Evolutionary conservation across 164 flowering plant genomes (phyloP).

Genomic region (Sextonia rubra): DNA sequence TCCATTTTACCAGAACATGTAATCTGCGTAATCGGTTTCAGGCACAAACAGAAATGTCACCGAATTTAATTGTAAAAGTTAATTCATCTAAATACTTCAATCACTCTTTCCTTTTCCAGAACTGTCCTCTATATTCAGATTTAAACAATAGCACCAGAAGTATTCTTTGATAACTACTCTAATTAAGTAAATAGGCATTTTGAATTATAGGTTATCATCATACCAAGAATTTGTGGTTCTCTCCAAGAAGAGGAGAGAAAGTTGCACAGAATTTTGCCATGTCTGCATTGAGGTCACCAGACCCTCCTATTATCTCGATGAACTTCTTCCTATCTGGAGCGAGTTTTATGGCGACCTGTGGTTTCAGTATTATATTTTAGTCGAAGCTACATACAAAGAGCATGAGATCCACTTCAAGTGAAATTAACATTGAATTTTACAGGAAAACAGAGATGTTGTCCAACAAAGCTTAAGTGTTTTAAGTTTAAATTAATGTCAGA

Average conservation of each 20-base stretch:
- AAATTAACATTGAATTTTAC: no score
- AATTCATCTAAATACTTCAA: background rate
- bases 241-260: constrained; percentile 64
- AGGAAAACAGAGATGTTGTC: no score
- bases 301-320: constrained; percentile 65
- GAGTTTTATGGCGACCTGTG: constrained; percentile 82
- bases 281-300: constrained; percentile 57
- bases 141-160: background rate
- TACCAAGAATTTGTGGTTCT: constrained; percentile 92
- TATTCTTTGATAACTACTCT: background rate
- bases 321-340: constrained; percentile 97
- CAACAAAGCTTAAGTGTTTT: no score
- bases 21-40: background rate
- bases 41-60: background rate
- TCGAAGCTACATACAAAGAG: background rate
- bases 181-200: background rate
- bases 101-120: background rate
- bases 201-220: constrained; percentile 12
- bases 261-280: constrained; percentile 61
- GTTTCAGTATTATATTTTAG: constrained; percentile 10
- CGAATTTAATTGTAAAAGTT: background rate
- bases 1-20: background rate
- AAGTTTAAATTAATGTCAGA: no score
- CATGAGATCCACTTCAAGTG: background rate
- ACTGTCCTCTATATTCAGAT: background rate